phyloP scores from a whole-genome alignment of 192 early-diverging fungal species.

The Dissophora ornata region DNA sequence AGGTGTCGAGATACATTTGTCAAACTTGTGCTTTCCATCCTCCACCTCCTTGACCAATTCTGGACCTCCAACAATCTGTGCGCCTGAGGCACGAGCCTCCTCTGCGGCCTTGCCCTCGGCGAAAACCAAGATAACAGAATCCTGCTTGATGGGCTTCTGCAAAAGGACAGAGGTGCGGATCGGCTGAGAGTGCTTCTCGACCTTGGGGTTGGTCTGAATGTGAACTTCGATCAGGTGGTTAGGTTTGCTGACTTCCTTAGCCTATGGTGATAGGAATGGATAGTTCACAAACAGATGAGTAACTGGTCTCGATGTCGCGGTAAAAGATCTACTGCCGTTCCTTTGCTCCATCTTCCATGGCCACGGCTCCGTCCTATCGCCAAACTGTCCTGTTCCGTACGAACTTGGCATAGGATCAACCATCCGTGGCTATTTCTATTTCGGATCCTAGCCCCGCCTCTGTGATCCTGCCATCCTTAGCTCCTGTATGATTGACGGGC shows the following conservation, averaged over 20 bases:
- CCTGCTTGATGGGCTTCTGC: slow-evolving; percentile 71
- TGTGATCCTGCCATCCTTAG: too few relatives aligned
- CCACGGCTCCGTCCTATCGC: too few relatives aligned
- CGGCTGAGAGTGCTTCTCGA: slow-evolving; percentile 82
- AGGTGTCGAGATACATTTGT: slow-evolving; percentile 89
- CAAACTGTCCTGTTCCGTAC: too few relatives aligned
- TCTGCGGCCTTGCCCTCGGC: slow-evolving; percentile 89
- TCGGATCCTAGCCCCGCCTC: too few relatives aligned
- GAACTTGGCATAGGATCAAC: too few relatives aligned
- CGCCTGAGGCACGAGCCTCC: slow-evolving; percentile 83
- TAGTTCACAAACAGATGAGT: too few relatives aligned
- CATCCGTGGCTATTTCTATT: too few relatives aligned
- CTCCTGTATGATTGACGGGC: neutral
- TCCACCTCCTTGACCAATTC: slow-evolving; percentile 82
- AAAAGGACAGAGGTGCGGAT: slow-evolving; percentile 84
- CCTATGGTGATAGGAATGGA: slow-evolving; percentile 36
- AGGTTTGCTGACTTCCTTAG: slow-evolving; percentile 76
- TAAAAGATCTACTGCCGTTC: too few relatives aligned
- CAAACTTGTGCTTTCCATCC: slow-evolving; percentile 68
- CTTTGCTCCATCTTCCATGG: too few relatives aligned
- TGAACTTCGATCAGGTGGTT: slow-evolving; percentile 73
- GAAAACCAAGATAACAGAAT: slow-evolving; percentile 81
- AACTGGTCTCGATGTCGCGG: too few relatives aligned
- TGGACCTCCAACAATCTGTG: slow-evolving; percentile 85
- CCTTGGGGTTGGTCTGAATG: slow-evolving; percentile 69